Evolutionary conservation across 768 basidiomycete species (phyloP), one percentile per base, ranked within the genome.

Genomic region (Lentinula lateritia): DNA sequence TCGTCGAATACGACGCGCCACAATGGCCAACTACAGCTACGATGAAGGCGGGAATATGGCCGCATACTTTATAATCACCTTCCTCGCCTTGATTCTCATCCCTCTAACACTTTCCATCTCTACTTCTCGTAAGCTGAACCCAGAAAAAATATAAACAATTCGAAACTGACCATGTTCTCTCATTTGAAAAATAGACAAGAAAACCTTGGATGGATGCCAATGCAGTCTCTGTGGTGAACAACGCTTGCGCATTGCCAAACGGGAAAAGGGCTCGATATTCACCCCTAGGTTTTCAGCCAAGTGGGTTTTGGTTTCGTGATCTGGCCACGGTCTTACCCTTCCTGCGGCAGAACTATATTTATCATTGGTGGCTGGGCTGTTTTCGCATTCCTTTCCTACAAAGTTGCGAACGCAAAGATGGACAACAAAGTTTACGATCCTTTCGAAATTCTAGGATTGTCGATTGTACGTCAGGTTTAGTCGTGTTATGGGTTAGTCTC

Each of bases 391-490:
- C 72, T 95, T 36, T 81, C 78, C n/a, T 88, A 89, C 75, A 81
- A 82, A 68, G 87, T 85, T 39, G 78, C 83, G 7, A 78, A 76
- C 55, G 75, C 83, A 62, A 78, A 83, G 65, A 65, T 81, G 58
- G 85, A 91, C 64, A 82, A 76, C 75, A 87, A 84, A 66, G 71
- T 95, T 12, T 99, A 98, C 72, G 84, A 98, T 72, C 97, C 97
- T 1, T 99, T 95, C 67, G 89, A 94, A 66, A 96, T 98, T 67
- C 80, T 99, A 28, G 95, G 90, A 16, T 84, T 98, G 61, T 74
- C 74, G 4, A 69, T 80, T 12, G 93, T 93, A 66, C 64, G 86
- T 50, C 18, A 18, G 23, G 8, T 32, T 43, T 20, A 8, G 5
- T 58, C 64, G 23, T 6, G 20, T 23, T 18, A 15, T 28, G 23